phyloP scores from a whole-genome alignment of 1,139 yeast species.

The Debaryomyces coudertii region DNA sequence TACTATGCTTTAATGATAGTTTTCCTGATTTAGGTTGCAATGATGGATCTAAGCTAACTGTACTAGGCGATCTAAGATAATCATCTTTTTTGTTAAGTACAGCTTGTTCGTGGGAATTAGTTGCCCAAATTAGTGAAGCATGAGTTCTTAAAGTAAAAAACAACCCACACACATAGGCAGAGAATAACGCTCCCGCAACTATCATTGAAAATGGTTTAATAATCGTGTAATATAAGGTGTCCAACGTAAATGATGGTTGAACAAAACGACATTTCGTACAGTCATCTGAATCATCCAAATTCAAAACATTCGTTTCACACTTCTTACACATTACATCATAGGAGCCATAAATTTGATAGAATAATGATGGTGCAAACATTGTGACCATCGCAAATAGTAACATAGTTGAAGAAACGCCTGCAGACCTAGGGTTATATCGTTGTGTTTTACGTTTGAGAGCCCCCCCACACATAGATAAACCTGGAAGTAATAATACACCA shows the following conservation, averaged over 20 bases:
- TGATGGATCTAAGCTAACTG: constrained; percentile 35
- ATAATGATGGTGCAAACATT: constrained; percentile 90
- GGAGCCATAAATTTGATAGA: constrained; percentile 88
- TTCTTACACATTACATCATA: constrained; percentile 73
- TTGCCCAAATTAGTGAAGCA: constrained; percentile 95
- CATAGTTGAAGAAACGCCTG: constrained; percentile 98
- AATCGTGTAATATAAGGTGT: constrained; percentile 63
- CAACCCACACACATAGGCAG: constrained; percentile 87
- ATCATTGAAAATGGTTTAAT: constrained; percentile 80
- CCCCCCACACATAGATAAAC: constrained; percentile 96
- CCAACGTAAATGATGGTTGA: constrained; percentile 72
- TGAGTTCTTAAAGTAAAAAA: constrained; percentile 94
- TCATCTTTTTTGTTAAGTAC: constrained; percentile 26
- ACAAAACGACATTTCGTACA: constrained; percentile 78
- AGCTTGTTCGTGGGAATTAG: constrained; percentile 40
- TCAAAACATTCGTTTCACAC: constrained; percentile 31
- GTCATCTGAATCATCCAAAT: constrained; percentile 27
- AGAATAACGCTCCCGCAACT: constrained; percentile 78
- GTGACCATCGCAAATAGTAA: constrained; percentile 86
- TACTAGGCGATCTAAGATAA: constrained; percentile 34
- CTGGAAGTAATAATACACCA: constrained; percentile 89
- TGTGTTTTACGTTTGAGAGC: constrained; percentile 91
- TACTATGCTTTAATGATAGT: constrained; percentile 3
- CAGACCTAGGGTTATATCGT: constrained; percentile 91
- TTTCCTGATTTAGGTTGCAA: constrained; percentile 10